Evolutionary conservation across 345 rosid genomes (phyloP).

Genomic region (Hirschfeldia incana): DNA sequence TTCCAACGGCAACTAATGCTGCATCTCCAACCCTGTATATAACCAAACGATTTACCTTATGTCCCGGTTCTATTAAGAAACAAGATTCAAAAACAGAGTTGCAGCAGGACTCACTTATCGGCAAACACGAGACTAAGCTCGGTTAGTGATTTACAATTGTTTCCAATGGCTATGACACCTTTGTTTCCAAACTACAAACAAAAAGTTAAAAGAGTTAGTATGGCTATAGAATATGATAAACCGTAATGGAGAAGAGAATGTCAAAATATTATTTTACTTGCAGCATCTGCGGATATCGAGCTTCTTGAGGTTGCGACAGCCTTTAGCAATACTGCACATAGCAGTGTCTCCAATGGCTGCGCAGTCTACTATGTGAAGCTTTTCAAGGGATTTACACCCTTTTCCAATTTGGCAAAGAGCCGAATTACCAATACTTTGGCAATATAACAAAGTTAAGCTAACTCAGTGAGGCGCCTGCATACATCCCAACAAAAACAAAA

Average conservation of each 20-base stretch:
- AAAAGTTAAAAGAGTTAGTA: neutral
- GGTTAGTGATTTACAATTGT: conserved; percentile 67
- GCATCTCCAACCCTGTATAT: conserved; percentile 72
- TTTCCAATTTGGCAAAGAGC: conserved; percentile 78
- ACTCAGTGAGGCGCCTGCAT: conserved; percentile 75
- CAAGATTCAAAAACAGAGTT: conserved; percentile 12
- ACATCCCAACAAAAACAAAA: neutral
- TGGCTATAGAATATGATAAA: neutral
- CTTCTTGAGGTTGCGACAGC: conserved; percentile 77
- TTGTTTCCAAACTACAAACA: conserved; percentile 68
- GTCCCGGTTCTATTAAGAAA: neutral
- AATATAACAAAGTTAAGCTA: conserved; percentile 62
- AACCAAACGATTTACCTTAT: conserved; percentile 14
- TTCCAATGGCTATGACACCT: conserved; percentile 77
- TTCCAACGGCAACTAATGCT: conserved; percentile 70
- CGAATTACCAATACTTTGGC: conserved; percentile 73
- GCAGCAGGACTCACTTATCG: conserved; percentile 54
- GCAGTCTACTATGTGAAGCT: conserved; percentile 88
- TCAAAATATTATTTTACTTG: conserved; percentile 48
- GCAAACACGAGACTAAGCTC: conserved; percentile 90
- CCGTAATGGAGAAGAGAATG: neutral
- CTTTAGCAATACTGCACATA: conserved; percentile 75
- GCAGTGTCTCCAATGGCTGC: conserved; percentile 77
- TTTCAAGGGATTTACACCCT: conserved; percentile 74
- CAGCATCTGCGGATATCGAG: conserved; percentile 91